Evolutionary conservation across 495 filamentous ascomycete genomes (phyloP).

Genomic region (Tuber borchii): DNA sequence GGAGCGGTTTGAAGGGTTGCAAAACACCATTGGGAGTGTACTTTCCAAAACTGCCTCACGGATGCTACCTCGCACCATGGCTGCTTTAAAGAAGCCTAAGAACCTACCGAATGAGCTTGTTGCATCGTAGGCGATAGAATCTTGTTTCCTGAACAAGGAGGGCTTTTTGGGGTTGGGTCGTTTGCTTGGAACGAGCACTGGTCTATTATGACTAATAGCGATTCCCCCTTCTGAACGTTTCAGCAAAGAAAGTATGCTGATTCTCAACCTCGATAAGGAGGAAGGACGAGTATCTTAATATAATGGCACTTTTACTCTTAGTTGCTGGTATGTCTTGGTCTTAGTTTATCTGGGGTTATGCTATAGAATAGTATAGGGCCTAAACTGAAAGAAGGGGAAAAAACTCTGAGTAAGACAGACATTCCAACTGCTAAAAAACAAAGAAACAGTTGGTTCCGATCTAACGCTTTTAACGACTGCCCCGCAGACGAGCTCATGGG

Average conservation of each 20-base stretch:
- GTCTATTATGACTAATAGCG: not conserved
- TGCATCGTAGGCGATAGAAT: not conserved
- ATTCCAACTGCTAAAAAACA: not conserved
- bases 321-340: not conserved
- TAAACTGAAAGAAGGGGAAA: not conserved
- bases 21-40: not conserved
- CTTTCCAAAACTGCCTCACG: not conserved
- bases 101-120: not conserved
- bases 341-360: not conserved
- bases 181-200: not conserved
- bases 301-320: not conserved
- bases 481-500: not conserved
- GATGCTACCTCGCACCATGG: not conserved
- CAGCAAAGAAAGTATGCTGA: not conserved
- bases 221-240: not conserved
- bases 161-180: not conserved
- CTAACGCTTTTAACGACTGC: not conserved
- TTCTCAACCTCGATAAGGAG: not conserved
- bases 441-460: not conserved
- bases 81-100: not conserved
- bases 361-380: not conserved
- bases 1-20: not conserved
- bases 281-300: not conserved
- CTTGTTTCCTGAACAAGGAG: not conserved
- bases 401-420: not conserved